These are phyloP conservation scores for Solanum arcanum DNA, from an alignment of 257 asterid genomes.

Conservation along the genomic window DNA sequence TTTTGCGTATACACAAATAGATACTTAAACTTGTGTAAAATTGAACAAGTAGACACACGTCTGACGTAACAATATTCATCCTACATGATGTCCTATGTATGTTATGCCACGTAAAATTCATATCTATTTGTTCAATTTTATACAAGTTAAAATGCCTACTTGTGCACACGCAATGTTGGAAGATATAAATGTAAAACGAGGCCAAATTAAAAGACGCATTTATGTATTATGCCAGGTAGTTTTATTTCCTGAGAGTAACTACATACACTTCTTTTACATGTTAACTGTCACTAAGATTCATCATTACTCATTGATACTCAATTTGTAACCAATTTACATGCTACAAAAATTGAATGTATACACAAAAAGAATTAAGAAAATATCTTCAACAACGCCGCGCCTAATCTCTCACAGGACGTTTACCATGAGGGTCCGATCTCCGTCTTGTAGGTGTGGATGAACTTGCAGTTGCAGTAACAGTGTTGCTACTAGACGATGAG, in stretches of 20 bases:
- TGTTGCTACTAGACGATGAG: slow-evolving; percentile 28
- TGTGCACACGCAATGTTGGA: rapidly evolving
- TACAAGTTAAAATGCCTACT: too few species aligned
- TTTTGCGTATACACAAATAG: rapidly evolving
- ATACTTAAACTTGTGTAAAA: too few species aligned
- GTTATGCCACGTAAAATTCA: not conserved
- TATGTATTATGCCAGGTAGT: not conserved
- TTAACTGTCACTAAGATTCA: not conserved
- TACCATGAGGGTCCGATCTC: slow-evolving; percentile 33
- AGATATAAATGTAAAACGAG: too few species aligned
- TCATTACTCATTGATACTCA: not conserved
- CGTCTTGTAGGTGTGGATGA: slow-evolving; percentile 15
- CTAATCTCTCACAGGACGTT: slow-evolving; percentile 35
- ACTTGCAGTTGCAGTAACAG: slow-evolving; percentile 27
- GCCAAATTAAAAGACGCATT: not conserved
- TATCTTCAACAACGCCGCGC: slow-evolving; percentile 10
- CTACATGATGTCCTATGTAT: not conserved
- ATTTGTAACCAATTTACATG: not conserved
- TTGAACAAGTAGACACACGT: too few species aligned
- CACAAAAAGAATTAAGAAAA: not conserved
- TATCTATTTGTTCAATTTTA: too few species aligned
- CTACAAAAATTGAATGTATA: not conserved
- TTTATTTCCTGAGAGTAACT: not conserved
- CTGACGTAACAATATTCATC: not conserved
- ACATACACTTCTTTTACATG: not conserved